Base-by-base conservation (phyloP, 148 eudicot species). In the Amaranthus palmeri region DNA sequence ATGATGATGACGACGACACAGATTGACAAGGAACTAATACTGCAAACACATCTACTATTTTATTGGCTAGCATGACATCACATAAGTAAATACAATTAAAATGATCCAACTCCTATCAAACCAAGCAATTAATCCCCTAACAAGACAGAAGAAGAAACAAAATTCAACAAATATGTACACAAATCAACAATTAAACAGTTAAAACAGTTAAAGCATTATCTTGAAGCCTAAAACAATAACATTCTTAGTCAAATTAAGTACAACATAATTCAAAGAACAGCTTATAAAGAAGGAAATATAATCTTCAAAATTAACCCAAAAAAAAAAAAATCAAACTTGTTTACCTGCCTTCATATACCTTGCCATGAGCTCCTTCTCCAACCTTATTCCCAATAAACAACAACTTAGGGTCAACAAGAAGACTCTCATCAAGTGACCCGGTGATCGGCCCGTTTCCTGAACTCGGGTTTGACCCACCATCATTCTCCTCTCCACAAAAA, bases 341-440 rank as follows among this genome's bases (percentile, higher is more conserved):
- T 25, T 25, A 91, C 97, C 93, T 88, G 78, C 97, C 97, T 83
- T 88, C 80, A 77, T 84, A 91, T 73, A 91, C 97, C 78, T 84
- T 87, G 40, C 93, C 97, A 74, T 91, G 93, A 67, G 97, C 93
- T 49, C 97, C 97, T 74, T 91, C 97, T 15, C 93, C 97, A 78
- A 91, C 86, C 74, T 91, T 88, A 0, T 86, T 78, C 61, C 91
- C 96, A 63, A 90, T 88, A 74, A 86, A 90, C 70, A 90, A 81
- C 77, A 82, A 67, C 72, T 85, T 88, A 3, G 97, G 97, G 83
- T 91, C 93, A 78, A 91, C 89, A 47, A 92, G 82, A 66, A 89
- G 76, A 55, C 75, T 83, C 61, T 86, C 82, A 83, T 92, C 97
- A 82, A 92, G 86, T 3, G 79, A 82, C 72, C 84, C 15, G 77